These are phyloP conservation scores for Paspalum vaginatum DNA, from an alignment of 176 grass and related monocot species.

Conservation along the genomic window DNA sequence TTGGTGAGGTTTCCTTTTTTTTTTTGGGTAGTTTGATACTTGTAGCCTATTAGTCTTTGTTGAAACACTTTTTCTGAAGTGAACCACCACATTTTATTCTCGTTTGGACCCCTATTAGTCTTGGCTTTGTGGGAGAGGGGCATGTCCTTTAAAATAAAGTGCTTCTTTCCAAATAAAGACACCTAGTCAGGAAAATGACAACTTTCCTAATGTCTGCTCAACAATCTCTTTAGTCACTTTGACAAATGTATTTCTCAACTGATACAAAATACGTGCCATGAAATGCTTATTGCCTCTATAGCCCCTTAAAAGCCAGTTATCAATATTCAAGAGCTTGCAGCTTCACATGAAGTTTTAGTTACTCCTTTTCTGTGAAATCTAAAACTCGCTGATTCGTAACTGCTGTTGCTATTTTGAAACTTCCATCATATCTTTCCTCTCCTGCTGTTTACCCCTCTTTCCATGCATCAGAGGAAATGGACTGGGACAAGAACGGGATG, in stretches of 20 bases:
- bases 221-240: neutral
- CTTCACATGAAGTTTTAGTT: neutral
- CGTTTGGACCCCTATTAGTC: neutral
- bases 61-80: neutral
- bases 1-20: conserved; percentile 67
- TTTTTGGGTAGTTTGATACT: neutral
- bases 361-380: neutral
- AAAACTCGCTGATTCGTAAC: neutral
- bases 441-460: neutral
- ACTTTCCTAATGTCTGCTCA: neutral
- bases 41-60: conserved; percentile 7
- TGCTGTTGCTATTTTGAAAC: neutral
- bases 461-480: conserved; percentile 83
- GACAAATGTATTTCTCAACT: neutral
- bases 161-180: conserved; percentile 9
- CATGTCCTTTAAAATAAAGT: neutral
- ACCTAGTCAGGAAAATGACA: conserved; percentile 26
- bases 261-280: neutral
- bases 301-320: neutral
- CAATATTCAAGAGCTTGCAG: neutral
- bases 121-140: neutral
- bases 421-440: neutral
- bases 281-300: neutral
- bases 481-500: conserved; percentile 99
- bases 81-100: conserved; percentile 12